A percentile compares a stretch with the other conserved stretches of the same genome.
These are phyloP conservation scores for Fraxinus pennsylvanica DNA, from an alignment of 257 asterid genomes.

Conservation along the genomic window DNA sequence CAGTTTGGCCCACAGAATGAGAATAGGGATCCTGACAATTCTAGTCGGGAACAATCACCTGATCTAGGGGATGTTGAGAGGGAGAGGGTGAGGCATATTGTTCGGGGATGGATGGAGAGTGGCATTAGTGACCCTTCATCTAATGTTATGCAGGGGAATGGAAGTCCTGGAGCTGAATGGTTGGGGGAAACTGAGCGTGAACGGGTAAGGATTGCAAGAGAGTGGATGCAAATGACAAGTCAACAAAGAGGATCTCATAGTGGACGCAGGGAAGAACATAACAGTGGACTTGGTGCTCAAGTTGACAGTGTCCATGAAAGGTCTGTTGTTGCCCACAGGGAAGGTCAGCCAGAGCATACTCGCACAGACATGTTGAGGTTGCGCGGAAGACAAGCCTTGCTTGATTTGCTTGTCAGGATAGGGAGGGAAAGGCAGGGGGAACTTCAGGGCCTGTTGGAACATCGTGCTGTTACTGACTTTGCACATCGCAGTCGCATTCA, in stretches of 20 bases:
- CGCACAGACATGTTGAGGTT: conserved; percentile 82
- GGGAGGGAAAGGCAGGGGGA: conserved; percentile 87
- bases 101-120: conserved; percentile 97
- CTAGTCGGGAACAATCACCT: conserved; percentile 92
- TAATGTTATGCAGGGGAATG: conserved; percentile 60
- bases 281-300: conserved; percentile 39
- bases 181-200: conserved; percentile 95
- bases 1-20: conserved; percentile 40
- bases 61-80: conserved; percentile 84
- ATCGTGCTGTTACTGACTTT: conserved; percentile 94
- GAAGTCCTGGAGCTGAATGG: conserved; percentile 80
- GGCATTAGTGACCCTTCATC: conserved; percentile 68
- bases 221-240: conserved; percentile 93
- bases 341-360: conserved; percentile 76
- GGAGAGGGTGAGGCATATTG: conserved; percentile 95
- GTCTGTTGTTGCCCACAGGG: conserved; percentile 50
- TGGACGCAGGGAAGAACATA: conserved; percentile 56
- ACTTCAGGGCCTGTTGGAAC: conserved; percentile 76
- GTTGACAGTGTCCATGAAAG: conserved; percentile 57
- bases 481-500: conserved; percentile 93
- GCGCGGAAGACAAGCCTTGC: conserved; percentile 82
- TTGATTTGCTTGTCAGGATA: conserved; percentile 81
- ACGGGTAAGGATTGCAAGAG: conserved; percentile 92
- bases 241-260: conserved; percentile 77
- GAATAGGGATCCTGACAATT: conserved; percentile 49